Percentiles rank a stretch among this genome's conserved stretches.
These are phyloP conservation scores for Colletotrichum melonis DNA, from an alignment of 2,329 filamentous ascomycete species.

Conservation along the genomic window DNA sequence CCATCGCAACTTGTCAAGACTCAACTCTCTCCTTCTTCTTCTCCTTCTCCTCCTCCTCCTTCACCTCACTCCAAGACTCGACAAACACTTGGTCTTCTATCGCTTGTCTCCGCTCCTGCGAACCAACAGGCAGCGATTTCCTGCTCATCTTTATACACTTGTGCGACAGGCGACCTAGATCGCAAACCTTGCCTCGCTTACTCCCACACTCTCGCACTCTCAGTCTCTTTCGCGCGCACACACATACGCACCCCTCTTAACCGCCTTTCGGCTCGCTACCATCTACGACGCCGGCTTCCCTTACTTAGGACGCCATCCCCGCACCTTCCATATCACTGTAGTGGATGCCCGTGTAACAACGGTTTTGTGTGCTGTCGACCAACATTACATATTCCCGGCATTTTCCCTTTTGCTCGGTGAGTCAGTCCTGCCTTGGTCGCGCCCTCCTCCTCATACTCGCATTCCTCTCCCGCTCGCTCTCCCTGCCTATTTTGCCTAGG, in stretches of 20 bases:
- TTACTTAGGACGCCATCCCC: conserved; percentile 11
- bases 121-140: conserved; percentile 4
- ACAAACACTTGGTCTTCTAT: not conserved
- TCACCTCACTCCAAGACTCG: not conserved
- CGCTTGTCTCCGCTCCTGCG: not conserved
- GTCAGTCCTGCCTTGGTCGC: conserved; percentile 17
- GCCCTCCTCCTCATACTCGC: not conserved
- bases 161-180: conserved; percentile 5
- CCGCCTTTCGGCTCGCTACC: not conserved
- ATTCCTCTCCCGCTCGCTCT: not conserved
- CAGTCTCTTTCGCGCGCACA: not conserved
- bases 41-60: not conserved
- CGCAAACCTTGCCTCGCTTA: not conserved
- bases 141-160: not conserved
- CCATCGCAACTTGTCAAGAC: conserved; percentile 20
- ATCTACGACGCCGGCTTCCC: not conserved
- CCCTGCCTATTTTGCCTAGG: conserved; percentile 7
- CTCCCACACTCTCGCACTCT: not conserved
- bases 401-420: conserved; percentile 16
- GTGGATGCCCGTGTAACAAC: conserved; percentile 22
- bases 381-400: not conserved
- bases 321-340: conserved; percentile 9
- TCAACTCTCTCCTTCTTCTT: conserved; percentile 3
- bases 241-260: not conserved
- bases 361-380: conserved; percentile 5